phyloP scores from a whole-genome alignment of 208 protist species.

The Balamuthia mandrillaris region DNA sequence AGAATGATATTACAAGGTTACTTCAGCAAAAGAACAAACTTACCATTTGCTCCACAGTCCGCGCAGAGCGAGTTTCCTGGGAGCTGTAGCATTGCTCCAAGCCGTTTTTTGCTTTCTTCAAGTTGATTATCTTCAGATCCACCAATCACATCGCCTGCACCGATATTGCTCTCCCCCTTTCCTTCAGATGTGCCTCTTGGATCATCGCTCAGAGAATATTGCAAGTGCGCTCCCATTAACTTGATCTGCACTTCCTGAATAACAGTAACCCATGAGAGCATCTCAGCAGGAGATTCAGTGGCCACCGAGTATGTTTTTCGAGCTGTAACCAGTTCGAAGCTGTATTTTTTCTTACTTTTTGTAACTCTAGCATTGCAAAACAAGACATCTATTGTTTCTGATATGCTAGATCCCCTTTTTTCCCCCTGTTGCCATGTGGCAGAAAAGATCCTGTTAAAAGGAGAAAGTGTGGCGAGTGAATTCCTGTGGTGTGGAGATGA shows the following conservation, averaged over 20 bases:
- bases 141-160: not conserved
- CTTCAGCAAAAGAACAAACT: not conserved
- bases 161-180: not conserved
- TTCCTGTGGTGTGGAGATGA: not conserved
- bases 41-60: constrained; percentile 48
- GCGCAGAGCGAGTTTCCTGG: constrained; percentile 49
- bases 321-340: constrained; percentile 27
- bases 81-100: not conserved
- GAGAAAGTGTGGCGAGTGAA: not conserved
- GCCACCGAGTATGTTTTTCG: not conserved
- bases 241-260: constrained; percentile 30
- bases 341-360: constrained; percentile 23
- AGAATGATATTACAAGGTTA: not conserved
- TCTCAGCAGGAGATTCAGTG: not conserved
- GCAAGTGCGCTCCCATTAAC: not conserved
- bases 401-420: not conserved
- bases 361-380: constrained; percentile 19
- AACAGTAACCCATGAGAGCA: constrained; percentile 29
- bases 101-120: not conserved
- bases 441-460: not conserved
- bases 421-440: not conserved
- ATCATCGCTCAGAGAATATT: not conserved
- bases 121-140: not conserved
- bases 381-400: not conserved
- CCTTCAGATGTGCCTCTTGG: not conserved